Evolutionary conservation across 805 yeast genomes (phyloP).

Genomic region (Soucietia sequanensis): DNA sequence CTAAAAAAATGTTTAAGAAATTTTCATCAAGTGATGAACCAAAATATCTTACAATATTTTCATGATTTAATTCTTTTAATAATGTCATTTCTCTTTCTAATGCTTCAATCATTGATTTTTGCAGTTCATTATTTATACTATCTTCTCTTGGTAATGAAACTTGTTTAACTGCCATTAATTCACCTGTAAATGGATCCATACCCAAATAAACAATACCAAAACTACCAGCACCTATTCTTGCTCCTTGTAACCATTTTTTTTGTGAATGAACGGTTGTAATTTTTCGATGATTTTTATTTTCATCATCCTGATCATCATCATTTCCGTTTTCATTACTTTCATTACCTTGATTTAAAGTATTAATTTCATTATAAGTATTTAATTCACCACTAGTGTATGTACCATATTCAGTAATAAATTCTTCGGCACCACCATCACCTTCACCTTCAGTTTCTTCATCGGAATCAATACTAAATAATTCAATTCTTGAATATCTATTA

Average conservation of each 20-base stretch:
- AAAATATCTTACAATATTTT: constrained; percentile 86
- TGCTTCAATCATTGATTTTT: constrained; percentile 67
- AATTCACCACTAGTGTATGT: constrained; percentile 7
- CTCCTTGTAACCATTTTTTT: constrained; percentile 87
- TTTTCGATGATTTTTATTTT: no score
- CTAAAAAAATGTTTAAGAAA: constrained; percentile 70
- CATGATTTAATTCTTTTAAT: constrained; percentile 78
- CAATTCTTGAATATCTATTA: constrained; percentile 45
- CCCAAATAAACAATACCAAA: constrained; percentile 94
- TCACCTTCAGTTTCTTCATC: constrained; percentile 29
- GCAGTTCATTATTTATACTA: constrained; percentile 25
- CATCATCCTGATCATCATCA: no score
- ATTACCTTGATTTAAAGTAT: no score
- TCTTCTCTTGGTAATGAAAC: constrained; percentile 63
- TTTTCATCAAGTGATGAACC: constrained; percentile 81
- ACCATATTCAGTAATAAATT: constrained; percentile 28
- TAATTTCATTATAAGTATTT: constrained; percentile 13
- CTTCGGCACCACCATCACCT: no score
- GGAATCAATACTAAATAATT: constrained; percentile 42
- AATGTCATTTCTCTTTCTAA: constrained; percentile 78
- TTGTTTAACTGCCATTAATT: constrained; percentile 95
- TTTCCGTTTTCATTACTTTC: constrained; percentile 6
- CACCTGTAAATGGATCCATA: constrained; percentile 89
- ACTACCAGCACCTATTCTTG: constrained; percentile 90
- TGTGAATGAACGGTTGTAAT: constrained; percentile 52